Base-by-base conservation (phyloP, 305 asterid genomes). In the Andrographis paniculata region DNA sequence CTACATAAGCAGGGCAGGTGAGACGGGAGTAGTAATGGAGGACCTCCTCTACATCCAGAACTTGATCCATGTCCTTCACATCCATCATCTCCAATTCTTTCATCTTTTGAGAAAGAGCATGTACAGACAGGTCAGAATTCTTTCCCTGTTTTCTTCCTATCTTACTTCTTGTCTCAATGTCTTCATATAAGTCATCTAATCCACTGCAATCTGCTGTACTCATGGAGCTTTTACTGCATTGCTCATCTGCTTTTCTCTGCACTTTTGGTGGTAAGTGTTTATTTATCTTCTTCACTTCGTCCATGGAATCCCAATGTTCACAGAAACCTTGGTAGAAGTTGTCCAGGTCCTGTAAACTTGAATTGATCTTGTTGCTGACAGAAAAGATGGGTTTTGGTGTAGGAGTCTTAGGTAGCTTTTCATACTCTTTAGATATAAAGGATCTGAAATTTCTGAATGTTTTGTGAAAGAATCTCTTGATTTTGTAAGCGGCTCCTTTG, bases 31-130 rank as follows among this genome's bases (percentile, higher is more conserved):
- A 86, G 57, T 72, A 66, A 56, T 68, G 75, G 21, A 86, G 68
- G 22, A 75, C 88, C 60, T 82, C 95, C 45, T 79, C 84, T 24
- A 85, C 61, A 58, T 86, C 96, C 72, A 64, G 23, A 56, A 64
- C 79, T 53, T 86, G 94, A 47, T 82, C 76, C 48, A 69, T 62
- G 48, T 82, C 80, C n/a, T 62, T 68, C 47, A 64, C 69, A 43
- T 79, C 86, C 75, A 80, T 58, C 87, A 70, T 76, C 62, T 80
- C 93, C 39, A 82, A 44, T 52, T 83, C 84, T 51, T 70, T 75
- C 93, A 87, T 61, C 65, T 65, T 87, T 54, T 63, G 66, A 9
- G 84, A 79, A 17, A 80, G 57, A 15, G 70, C 74, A 36, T 57
- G 64, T 2, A 62, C 60, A 36, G 56, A 74, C 60, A 52, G 37